Base-by-base conservation (phyloP, 345 rosid genomes). In the Noccaea caerulescens region DNA sequence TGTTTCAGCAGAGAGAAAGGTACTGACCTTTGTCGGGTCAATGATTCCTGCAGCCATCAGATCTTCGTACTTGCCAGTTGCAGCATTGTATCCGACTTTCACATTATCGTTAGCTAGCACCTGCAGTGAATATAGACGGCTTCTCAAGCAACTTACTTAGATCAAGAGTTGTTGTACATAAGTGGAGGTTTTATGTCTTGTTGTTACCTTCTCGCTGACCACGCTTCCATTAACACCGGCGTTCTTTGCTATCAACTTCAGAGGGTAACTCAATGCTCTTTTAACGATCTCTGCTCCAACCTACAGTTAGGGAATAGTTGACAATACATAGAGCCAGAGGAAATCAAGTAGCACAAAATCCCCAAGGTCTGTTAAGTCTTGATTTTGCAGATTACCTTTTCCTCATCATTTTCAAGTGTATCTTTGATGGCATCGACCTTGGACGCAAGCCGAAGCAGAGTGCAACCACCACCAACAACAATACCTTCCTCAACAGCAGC, bases 141-240 rank as follows among this genome's bases (percentile, higher is more conserved):
- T 39, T 10, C 12, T 73, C 57, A 49, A 49, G 45, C 37, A 8
- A 43, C 8, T 12, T 8, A n/a, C 64, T 4, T 16, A 4, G 13
- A 37, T 3, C 49, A 52, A 67, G 55, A 51, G 42, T 23, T 4
- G 68, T 7, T 4, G 68, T 7, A 27, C 11, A 34, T 32, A 5
- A 5, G 7, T 36, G 5, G 30, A 0, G 83, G 84, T 45, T 86
- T 85, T 76, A 3, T 71, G 57, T 41, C 33, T 12, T 39, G 53
- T 25, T 60, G 1, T n/a, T 68, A 82, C 91, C 93, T 90, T 90
- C 82, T 93, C 96, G 12, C 93, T 88, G 65, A 93, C 97, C 39
- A 90, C 96, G 51, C 97, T 93, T 49, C 97, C 97, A 51, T 86
- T 91, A 30, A 88, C 98, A 49, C 98, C 98, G 0, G 97, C 98